phyloP scores from a whole-genome alignment of 106 monocot species.

The Acorus gramineus region DNA sequence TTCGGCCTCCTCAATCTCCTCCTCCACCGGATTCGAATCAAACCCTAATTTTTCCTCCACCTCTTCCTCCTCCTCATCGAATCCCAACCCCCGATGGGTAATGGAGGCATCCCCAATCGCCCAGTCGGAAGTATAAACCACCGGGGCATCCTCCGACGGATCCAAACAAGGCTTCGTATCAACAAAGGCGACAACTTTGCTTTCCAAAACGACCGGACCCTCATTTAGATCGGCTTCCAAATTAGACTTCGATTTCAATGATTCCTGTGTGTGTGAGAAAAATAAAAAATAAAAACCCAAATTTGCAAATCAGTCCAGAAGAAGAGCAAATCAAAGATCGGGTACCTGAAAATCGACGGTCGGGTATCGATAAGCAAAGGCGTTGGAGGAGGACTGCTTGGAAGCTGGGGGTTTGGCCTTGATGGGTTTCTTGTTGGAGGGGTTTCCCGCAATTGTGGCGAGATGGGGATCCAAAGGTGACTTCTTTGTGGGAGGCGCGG shows the following conservation, averaged over 20 bases:
- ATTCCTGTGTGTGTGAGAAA: too few relatives aligned
- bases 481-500: background rate
- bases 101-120: constrained; percentile 14
- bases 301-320: too few relatives aligned
- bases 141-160: constrained; percentile 7
- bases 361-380: too few relatives aligned
- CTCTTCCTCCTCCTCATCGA: constrained; percentile 16
- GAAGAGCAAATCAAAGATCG: too few relatives aligned
- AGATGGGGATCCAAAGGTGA: background rate
- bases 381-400: too few relatives aligned
- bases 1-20: background rate
- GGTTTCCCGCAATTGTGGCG: background rate
- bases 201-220: constrained; percentile 10
- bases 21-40: background rate
- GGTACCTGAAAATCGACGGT: too few relatives aligned
- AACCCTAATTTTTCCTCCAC: background rate
- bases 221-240: background rate
- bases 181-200: constrained; percentile 15
- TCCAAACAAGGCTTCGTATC: constrained; percentile 15
- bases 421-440: constrained; percentile 3
- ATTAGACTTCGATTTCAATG: too few relatives aligned
- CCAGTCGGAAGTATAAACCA: constrained; percentile 25
- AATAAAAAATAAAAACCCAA: too few relatives aligned
- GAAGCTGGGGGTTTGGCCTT: background rate
- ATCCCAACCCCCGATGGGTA: constrained; percentile 38